Evolutionary conservation across 2,329 filamentous ascomycete species (phyloP).

Genomic region (Fonsecaea erecta): DNA sequence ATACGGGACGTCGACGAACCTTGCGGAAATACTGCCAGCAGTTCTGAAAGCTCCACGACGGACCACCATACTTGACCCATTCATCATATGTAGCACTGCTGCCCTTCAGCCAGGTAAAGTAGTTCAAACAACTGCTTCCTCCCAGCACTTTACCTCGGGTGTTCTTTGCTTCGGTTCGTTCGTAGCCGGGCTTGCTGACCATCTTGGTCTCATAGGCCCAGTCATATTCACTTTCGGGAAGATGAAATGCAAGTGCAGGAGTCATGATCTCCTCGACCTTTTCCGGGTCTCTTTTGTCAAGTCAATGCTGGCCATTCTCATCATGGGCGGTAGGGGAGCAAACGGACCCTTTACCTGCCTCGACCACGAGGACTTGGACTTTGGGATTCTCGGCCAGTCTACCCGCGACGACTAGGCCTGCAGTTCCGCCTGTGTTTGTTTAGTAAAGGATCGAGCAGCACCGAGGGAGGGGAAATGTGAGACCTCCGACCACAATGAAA

Average conservation of each 20-base stretch:
- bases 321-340: too few relatives aligned
- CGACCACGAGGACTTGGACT: slow-evolving; percentile 48
- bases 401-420: slow-evolving; percentile 55
- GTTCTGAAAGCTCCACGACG: slow-evolving; percentile 62
- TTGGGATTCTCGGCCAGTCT: slow-evolving; percentile 58
- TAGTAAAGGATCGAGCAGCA: too few relatives aligned
- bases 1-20: too few relatives aligned
- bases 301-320: too few relatives aligned
- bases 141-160: slow-evolving; percentile 65
- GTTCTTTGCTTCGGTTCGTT: slow-evolving; percentile 66
- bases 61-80: slow-evolving; percentile 53
- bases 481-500: slow-evolving; percentile 40
- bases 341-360: slow-evolving; percentile 47
- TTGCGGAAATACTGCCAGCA: slow-evolving; percentile 60
- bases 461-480: too few relatives aligned
- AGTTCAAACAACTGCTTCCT: slow-evolving; percentile 64
- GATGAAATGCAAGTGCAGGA: slow-evolving; percentile 58
- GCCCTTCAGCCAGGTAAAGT: slow-evolving; percentile 67
- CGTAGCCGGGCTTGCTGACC: slow-evolving; percentile 63
- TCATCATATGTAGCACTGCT: slow-evolving; percentile 61
- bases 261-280: slow-evolving; percentile 60
- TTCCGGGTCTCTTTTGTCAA: too few relatives aligned
- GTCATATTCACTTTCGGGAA: slow-evolving; percentile 62
- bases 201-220: slow-evolving; percentile 63
- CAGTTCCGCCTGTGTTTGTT: too few relatives aligned